Conservation (phyloP, 116 monocot genomes). For the Iris pallida region DNA sequence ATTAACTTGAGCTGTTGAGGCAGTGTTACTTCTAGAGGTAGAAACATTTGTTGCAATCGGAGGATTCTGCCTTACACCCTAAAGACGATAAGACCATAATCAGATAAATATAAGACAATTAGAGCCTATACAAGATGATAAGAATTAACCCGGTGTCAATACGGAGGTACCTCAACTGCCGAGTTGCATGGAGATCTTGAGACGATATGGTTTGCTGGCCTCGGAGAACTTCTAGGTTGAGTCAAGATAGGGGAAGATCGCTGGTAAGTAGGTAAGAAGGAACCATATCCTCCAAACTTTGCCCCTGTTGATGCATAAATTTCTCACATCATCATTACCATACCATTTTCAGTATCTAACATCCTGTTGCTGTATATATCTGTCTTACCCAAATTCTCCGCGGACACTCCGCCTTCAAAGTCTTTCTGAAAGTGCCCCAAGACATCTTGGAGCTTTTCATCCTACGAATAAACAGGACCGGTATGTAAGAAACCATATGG, state of each 20-base stretch:
- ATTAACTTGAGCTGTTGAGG: slow-evolving; percentile 10
- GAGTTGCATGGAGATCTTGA: slow-evolving; percentile 22
- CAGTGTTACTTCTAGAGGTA: slow-evolving; percentile 22
- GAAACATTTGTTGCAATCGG: slow-evolving; percentile 25
- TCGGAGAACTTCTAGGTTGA: slow-evolving; percentile 28
- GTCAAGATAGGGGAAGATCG: slow-evolving; percentile 26
- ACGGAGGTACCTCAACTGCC: slow-evolving; percentile 21
- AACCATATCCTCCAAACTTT: slow-evolving; percentile 53
- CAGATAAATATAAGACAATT: neutral
- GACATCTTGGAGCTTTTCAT: slow-evolving; percentile 50
- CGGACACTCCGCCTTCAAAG: slow-evolving; percentile 50
- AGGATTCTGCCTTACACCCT: slow-evolving; percentile 35
- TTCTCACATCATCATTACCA: slow-evolving; percentile 4
- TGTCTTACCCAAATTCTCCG: slow-evolving; percentile 50
- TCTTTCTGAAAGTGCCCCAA: slow-evolving; percentile 55
- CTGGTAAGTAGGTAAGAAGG: slow-evolving; percentile 42
- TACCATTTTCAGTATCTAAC: neutral
- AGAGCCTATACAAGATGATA: neutral
- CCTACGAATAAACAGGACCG: slow-evolving; percentile 21
- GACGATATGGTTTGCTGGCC: slow-evolving; percentile 3
- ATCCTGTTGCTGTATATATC: slow-evolving; percentile 11
- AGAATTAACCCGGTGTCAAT: neutral
- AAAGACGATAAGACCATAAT: neutral
- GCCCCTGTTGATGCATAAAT: slow-evolving; percentile 25
- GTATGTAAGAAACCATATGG: slow-evolving; percentile 2